Base-by-base conservation (phyloP, 2,329 filamentous ascomycete species). In the Calcarisporium arbuscula region DNA sequence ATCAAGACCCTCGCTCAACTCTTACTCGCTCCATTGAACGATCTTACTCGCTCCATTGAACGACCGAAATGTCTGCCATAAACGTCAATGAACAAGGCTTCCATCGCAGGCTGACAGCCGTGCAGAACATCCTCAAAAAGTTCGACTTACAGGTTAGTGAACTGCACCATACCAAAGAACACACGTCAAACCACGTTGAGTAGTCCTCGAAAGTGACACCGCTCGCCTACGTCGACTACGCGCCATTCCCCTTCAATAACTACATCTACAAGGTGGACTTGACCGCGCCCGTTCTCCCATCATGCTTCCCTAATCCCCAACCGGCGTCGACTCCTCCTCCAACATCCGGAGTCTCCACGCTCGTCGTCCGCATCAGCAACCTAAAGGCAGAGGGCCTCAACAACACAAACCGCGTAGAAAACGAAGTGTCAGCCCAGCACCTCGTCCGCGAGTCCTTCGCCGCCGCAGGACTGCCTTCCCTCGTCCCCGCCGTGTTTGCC, bases 301-400 rank as follows among this genome's bases (percentile, higher is more conserved):
- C 34, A 6, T 32, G 19, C 3, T 48, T 51, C 20, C 33, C 38
- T 12, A 39, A 35, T 16, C 29, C 25, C 7, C 35, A 44, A 25
- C 37, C 44, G 11, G 39, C 42, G 19, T 47, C 45, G 4, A 32
- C 8, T 4, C 11, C 19, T 6, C 36, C 42, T 5, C 45, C 46
- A 5, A 5, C 25, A 0, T 30, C 30, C 1, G 44, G 44, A 10
- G 19, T 48, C 5, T 34, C 43, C 4, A 19, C 32, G 3, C 21
- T 52, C 6, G 34, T 53, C 19, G 29, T 50, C 19, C 45, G 45
- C 16, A 35, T 54, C 15, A 53, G 49, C 38, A 53, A 53, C 34
- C 42, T 42, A 11, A 18, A 23, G 4, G 45, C 48, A 4, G 37
- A 45, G 5, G 44, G 41, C 1, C 19, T 50, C 8, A 50, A 50